Conservation (phyloP, 2,329 filamentous ascomycete genomes). For the Emmonsiellopsis sp. region DNA sequence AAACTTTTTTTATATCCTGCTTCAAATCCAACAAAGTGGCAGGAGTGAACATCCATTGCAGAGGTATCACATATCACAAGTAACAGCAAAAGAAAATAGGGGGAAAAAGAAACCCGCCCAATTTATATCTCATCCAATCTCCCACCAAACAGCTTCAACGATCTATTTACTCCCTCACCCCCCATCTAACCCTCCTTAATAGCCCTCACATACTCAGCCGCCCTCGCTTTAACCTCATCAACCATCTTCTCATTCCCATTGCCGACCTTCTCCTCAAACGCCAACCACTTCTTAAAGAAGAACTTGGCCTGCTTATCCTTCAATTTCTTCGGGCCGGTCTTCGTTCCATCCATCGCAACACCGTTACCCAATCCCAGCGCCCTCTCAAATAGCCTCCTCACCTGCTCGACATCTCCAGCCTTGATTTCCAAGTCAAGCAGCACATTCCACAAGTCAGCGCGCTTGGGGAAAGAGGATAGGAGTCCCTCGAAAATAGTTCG, state of each 20-base stretch:
- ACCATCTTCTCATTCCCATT: constrained; percentile 59
- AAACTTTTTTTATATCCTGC: background rate
- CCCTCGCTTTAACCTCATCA: constrained; percentile 61
- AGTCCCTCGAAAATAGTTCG: constrained; percentile 91
- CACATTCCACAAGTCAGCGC: constrained; percentile 87
- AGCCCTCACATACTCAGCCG: constrained; percentile 57
- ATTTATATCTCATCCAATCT: background rate
- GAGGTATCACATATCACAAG: background rate
- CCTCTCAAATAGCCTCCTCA: constrained; percentile 74
- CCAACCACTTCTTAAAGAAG: constrained; percentile 86
- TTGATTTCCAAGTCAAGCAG: constrained; percentile 75
- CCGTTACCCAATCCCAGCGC: constrained; percentile 44
- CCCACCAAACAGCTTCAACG: no score
- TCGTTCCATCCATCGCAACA: constrained; percentile 28
- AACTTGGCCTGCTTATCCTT: constrained; percentile 76
- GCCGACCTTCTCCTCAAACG: constrained; percentile 64
- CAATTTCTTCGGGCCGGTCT: constrained; percentile 48
- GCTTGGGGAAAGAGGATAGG: constrained; percentile 75
- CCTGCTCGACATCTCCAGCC: constrained; percentile 49
- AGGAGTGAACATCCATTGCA: background rate
- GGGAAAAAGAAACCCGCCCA: background rate
- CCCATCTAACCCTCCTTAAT: constrained; percentile 20
- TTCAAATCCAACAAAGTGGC: background rate
- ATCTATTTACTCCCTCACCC: background rate
- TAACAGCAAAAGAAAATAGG: background rate